Evolutionary conservation across 352 stramenopile species (phyloP).

Genomic region (Phytophthora foliorum): DNA sequence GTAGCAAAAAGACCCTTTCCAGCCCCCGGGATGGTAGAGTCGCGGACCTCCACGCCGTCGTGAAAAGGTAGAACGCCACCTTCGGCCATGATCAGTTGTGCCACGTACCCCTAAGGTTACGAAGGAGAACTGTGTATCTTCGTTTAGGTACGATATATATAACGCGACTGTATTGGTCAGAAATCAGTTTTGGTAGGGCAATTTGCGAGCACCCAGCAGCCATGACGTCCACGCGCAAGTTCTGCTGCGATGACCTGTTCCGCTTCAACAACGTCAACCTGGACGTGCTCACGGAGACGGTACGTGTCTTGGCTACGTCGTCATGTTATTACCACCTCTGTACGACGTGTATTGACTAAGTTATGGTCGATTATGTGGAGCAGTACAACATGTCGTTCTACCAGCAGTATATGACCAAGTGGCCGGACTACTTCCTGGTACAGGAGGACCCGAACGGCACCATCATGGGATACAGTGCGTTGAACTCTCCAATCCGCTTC

Average conservation of each 20-base stretch:
- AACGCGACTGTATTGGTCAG: too few species aligned
- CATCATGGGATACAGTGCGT: constrained; percentile 96
- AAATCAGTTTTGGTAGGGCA: neutral
- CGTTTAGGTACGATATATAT: neutral
- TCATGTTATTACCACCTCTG: neutral
- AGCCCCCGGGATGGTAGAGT: constrained; percentile 60
- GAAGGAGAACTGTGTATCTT: neutral
- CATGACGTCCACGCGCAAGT: constrained; percentile 97
- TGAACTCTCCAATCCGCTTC: neutral
- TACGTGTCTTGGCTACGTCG: constrained; percentile 29
- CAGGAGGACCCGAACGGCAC: constrained; percentile 93
- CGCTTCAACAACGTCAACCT: constrained; percentile 99
- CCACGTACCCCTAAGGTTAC: constrained; percentile 9
- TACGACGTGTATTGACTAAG: constrained; percentile 17
- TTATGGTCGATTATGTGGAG: constrained; percentile 11
- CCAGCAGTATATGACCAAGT: constrained; percentile 97
- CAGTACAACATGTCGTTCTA: constrained; percentile 98
- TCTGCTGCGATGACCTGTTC: constrained; percentile 97
- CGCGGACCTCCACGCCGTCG: constrained; percentile 51
- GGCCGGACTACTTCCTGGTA: constrained; percentile 97
- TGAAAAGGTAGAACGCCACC: constrained; percentile 28
- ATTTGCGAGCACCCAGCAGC: neutral
- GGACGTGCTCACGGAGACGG: constrained; percentile 96
- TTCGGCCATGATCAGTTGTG: constrained; percentile 28
- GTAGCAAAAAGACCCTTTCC: constrained; percentile 67